A percentile compares a stretch with the other conserved stretches of the same genome.
These are phyloP conservation scores for Rhizoclosmatium globosum DNA, from an alignment of 192 early-diverging fungal genomes.

Conservation along the genomic window DNA sequence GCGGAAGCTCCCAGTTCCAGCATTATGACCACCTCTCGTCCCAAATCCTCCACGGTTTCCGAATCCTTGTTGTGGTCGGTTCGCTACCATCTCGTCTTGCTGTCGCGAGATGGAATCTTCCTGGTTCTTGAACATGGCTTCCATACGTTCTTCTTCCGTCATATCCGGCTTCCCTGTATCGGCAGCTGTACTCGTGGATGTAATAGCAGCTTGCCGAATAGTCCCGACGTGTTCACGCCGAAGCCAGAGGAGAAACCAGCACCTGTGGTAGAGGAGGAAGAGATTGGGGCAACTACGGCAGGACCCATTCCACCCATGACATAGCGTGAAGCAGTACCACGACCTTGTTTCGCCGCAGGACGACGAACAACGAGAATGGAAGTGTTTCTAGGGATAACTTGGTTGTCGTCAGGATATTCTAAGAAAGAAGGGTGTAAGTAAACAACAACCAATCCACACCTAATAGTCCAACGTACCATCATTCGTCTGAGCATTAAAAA, in stretches of 20 bases:
- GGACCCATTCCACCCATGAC: slow-evolving; percentile 52
- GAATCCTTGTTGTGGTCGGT: slow-evolving; percentile 37
- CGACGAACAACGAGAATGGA: slow-evolving; percentile 86
- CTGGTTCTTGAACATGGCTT: slow-evolving; percentile 82
- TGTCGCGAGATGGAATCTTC: slow-evolving; percentile 83
- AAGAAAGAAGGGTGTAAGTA: background rate
- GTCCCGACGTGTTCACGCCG: slow-evolving; percentile 7
- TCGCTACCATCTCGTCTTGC: slow-evolving; percentile 76
- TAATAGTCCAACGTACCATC: slow-evolving; percentile 73
- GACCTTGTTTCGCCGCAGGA: slow-evolving; percentile 73
- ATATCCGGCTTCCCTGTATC: slow-evolving; percentile 17
- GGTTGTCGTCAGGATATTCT: slow-evolving; percentile 87
- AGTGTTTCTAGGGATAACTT: slow-evolving; percentile 87
- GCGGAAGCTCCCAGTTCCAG: slow-evolving; percentile 21
- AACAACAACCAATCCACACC: background rate
- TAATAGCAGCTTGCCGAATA: background rate
- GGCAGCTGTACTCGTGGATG: background rate
- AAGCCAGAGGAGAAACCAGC: background rate
- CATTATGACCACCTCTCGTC: slow-evolving; percentile 35
- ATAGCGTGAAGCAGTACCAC: slow-evolving; percentile 80
- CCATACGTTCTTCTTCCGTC: slow-evolving; percentile 81
- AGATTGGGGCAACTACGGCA: slow-evolving; percentile 18
- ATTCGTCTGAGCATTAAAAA: slow-evolving; percentile 89
- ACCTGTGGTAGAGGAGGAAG: slow-evolving; percentile 27
- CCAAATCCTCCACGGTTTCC: slow-evolving; percentile 39